Evolutionary conservation across 2,329 filamentous ascomycete genomes (phyloP), one percentile per base, ranked within the genome.

Genomic region (Sclerotinia trifoliorum): DNA sequence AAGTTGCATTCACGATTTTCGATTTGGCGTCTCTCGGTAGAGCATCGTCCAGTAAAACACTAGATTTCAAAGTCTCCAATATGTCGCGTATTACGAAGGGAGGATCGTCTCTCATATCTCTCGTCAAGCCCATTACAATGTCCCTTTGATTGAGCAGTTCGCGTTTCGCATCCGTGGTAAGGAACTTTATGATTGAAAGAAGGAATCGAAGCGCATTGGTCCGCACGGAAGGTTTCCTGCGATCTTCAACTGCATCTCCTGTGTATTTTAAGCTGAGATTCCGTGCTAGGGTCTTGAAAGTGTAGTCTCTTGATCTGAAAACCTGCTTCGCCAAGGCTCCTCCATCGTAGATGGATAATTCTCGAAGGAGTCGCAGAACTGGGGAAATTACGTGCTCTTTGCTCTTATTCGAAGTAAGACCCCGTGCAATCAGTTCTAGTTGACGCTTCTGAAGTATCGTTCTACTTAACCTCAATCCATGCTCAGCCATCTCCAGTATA

Each of bases 361-460:
- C 94, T 64, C 90, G 91, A 69, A 99, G 84, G 64, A 99, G 81
- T 68, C 94, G 88, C 69, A 99, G 81, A 32, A 91, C 94, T 0
- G 95, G 94, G 3, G 93, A 95, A 70, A 97, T 94, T 69, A 98
- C 82, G 78, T 92, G 93, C 51, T 93, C 93, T 76, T 96, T 97
- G 60, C 88, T 85, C 78, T 93, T 94, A 32, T 91, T 89, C 0
- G 92, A 88, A 4, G 91, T 90, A 24, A 98, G 80, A 69, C 92
- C 93, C 69, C 89, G 88, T 44, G 92, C 88, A 32, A 98, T 81
- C 3, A 96, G 85, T 73, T 94, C 92, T 71, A 94, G 83, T 73
- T 97, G 92, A 35, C 89, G 86, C 71, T 90, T 90, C 74, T 93
- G 90, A 39, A 99, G 81, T 54, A 98, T 81, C 21, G 92, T 92